Base-by-base conservation (phyloP, 441 rosid genomes). In the Croton laevigatus region DNA sequence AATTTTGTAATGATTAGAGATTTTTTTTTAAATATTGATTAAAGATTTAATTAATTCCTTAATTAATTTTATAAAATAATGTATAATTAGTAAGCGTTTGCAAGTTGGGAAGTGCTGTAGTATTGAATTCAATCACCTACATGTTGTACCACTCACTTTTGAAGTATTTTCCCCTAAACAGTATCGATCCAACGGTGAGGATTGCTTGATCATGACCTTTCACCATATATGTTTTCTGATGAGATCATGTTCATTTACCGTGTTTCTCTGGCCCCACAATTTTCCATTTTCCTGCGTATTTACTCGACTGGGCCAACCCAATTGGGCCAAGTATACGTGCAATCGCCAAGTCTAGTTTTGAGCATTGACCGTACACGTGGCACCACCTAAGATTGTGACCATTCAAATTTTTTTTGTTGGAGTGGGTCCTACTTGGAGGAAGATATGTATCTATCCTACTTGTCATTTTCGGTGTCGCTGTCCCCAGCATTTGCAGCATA, bases 281-380 rank as follows among this genome's bases (percentile, higher is more conserved):
- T 16, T 23, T 13, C 17, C 61, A 57, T 57, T 55, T 55, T 27
- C n/a, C 38, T n/a, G 61, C 82, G 80, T 75, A 38, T 45, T 63
- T 23, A 44, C 7, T 51, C 57, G 74, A 69, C 62, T 54, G 38
- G 16, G 32, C 32, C 60, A 48, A 34, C 48, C 52, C 32, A 27
- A 2, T 27, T 27, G 32, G 54, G 32, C 65, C 46, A 19, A 20
- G 22, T 3, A 52, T 49, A 34, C 52, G 51, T 49, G 14, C 57
- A 34, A 19, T 59, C 62, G 61, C 58, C 57, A 61, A 14, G 55
- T 55, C 51, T 20, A 7, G 19, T 58, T 4, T 40, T 14, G 20
- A 53, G 67, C 32, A 3, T 34, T 34, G 13, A 19, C 78, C 83
- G 79, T 78, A 79, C 86, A 65, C 81, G 82, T 81, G 85, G 81